Evolutionary conservation across 805 yeast genomes (phyloP), one percentile per base, ranked within the genome.

Genomic region (Candida hispaniensis): DNA sequence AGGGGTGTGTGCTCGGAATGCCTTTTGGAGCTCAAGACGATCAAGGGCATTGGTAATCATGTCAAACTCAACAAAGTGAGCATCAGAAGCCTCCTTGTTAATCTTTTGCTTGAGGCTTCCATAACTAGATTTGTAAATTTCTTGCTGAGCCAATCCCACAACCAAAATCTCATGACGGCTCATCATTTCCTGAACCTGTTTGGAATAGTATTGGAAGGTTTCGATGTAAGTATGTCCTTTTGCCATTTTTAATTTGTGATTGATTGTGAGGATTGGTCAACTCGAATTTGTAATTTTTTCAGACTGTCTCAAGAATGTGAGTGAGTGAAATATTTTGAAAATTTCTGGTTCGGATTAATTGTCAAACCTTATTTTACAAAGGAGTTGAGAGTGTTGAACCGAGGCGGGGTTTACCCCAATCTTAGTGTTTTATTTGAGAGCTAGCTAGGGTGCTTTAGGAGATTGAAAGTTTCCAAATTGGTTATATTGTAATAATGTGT

Each of bases 131-230:
- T n/a, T n/a, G n/a, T n/a, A n/a, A n/a, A n/a, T n/a, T 2, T 17
- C 22, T 14, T 27, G 12, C 36, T 28, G 24, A 7, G 36, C 23
- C 13, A 32, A 4, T 4, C 36, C 36, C 11, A 23, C 28, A 10
- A 32, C 28, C 12, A 32, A 22, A 21, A 32, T 28, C 28, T 32
- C 24, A 23, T 32, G 20, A 7, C 18, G 13, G 6, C 18, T 16
- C 18, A 32, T 28, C 18, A 32, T 27, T 7, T 32, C 36, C 28
- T 28, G 36, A 23, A 28, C 36, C 36, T 32, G 23, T 17, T 32
- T 23, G 36, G 23, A 23, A 9, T 23, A 21, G 7, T 17, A 17
- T 6, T 17, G 28, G 14, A 32, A 23, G 36, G 36, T 23, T 21
- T 24, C 15, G 16, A 32, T 28, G 28, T 32, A 32, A 11, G 36